Evolutionary conservation across 805 yeast species (phyloP).

Genomic region (Zygoascus flipseniorum): DNA sequence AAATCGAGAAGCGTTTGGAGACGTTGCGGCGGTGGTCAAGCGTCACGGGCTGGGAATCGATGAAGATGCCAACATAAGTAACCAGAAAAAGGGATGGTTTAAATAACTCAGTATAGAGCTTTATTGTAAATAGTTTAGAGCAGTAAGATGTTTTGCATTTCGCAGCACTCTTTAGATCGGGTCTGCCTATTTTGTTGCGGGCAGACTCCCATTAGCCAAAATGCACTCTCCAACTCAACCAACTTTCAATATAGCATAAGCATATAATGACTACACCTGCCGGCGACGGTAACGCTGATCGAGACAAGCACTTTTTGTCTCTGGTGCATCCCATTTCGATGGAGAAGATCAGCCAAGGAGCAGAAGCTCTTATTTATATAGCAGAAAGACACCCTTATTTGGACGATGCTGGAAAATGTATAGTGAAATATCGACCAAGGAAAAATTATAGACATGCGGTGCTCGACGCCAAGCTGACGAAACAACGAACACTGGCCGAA

Average conservation of each 20-base stretch:
- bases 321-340: neutral
- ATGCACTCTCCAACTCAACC: too few relatives aligned
- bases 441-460: conserved; percentile 85
- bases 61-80: neutral
- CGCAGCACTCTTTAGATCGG: too few relatives aligned
- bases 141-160: too few relatives aligned
- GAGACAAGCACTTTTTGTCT: neutral
- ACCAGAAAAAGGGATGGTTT: neutral
- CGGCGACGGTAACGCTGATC: neutral
- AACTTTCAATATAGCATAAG: too few relatives aligned
- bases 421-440: conserved; percentile 79
- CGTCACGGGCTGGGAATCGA: conserved; percentile 62
- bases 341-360: conserved; percentile 51
- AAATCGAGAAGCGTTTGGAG: conserved; percentile 76
- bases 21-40: conserved; percentile 55
- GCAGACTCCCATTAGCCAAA: too few relatives aligned
- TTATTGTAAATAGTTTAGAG: too few relatives aligned
- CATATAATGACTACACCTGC: too few relatives aligned
- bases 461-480: conserved; percentile 68
- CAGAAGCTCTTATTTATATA: conserved; percentile 74
- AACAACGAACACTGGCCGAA: conserved; percentile 76
- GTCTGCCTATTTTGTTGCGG: too few relatives aligned
- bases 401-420: conserved; percentile 31
- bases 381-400: conserved; percentile 61
- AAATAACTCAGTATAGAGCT: neutral